phyloP scores from a whole-genome alignment of 1,284 basidiomycete species.

The Rhodotorula sp. region DNA sequence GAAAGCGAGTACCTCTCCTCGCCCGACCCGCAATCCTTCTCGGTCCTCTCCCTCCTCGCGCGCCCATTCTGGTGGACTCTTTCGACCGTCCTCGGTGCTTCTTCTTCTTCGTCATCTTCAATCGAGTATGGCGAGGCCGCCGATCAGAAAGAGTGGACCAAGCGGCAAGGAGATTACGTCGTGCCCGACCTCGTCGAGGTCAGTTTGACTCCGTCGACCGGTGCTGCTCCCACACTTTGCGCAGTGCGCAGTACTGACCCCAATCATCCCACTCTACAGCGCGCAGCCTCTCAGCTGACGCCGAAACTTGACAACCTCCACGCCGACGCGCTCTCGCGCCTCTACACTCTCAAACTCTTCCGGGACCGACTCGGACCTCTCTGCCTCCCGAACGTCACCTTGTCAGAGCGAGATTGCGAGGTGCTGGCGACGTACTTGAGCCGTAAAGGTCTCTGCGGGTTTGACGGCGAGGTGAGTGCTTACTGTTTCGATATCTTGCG shows the following conservation, averaged over 20 bases:
- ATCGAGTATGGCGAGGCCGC: slow-evolving; percentile 24
- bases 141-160: slow-evolving; percentile 40
- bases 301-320: slow-evolving; percentile 19
- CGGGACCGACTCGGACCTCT: slow-evolving; percentile 15
- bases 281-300: slow-evolving; percentile 13
- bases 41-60: slow-evolving; percentile 33
- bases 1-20: slow-evolving; percentile 22
- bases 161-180: slow-evolving; percentile 38
- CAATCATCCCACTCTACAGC: slow-evolving; percentile 7
- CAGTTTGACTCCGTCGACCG: not conserved
- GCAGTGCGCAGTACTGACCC: not conserved
- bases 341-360: slow-evolving; percentile 31
- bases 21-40: slow-evolving; percentile 5
- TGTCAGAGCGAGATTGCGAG: slow-evolving; percentile 23
- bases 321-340: slow-evolving; percentile 28
- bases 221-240: not conserved
- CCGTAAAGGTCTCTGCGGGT: slow-evolving; percentile 17
- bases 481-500: not conserved
- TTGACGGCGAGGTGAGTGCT: slow-evolving; percentile 31
- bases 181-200: slow-evolving; percentile 42
- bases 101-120: not conserved
- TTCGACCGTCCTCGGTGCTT: slow-evolving; percentile 21
- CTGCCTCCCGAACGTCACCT: slow-evolving; percentile 15
- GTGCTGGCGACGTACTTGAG: slow-evolving; percentile 28
- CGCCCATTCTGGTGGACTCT: slow-evolving; percentile 42